These are phyloP conservation scores for Leptographium radiaticola DNA, from an alignment of 2,329 filamentous ascomycete genomes.

Conservation along the genomic window DNA sequence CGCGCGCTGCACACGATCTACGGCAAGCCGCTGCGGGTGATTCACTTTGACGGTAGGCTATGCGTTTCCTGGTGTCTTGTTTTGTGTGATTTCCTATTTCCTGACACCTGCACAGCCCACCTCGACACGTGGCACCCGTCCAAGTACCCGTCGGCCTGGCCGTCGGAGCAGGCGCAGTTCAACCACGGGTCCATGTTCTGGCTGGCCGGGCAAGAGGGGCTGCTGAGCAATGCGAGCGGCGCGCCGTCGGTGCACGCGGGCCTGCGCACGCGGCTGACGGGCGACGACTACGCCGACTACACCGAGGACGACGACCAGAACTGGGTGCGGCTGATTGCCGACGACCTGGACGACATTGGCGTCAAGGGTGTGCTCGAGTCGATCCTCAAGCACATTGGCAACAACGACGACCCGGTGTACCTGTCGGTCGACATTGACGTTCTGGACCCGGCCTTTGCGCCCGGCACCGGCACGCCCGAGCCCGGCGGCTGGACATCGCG, in stretches of 20 bases:
- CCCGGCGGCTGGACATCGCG: conserved; percentile 84
- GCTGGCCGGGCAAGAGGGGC: conserved; percentile 67
- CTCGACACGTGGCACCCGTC: conserved; percentile 77
- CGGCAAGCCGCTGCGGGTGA: conserved; percentile 49
- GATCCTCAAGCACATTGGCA: conserved; percentile 61
- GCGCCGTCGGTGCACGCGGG: conserved; percentile 71
- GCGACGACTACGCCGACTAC: conserved; percentile 52
- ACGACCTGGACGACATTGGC: conserved; percentile 79
- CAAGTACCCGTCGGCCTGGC: conserved; percentile 69
- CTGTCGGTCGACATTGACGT: conserved; percentile 23
- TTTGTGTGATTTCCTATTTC: conserved; percentile 15
- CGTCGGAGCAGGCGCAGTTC: conserved; percentile 56
- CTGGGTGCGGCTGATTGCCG: conserved; percentile 67
- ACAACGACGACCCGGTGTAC: conserved; percentile 57
- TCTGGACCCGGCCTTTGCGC: conserved; percentile 23
- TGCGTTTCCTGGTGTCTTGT: not conserved
- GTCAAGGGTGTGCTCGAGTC: conserved; percentile 55
- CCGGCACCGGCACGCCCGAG: conserved; percentile 68
- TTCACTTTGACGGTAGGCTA: conserved; percentile 53
- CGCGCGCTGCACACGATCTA: conserved; percentile 51
- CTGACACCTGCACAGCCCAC: conserved; percentile 30
- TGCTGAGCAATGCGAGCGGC: conserved; percentile 56
- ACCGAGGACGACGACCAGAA: conserved; percentile 62
- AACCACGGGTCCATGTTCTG: conserved; percentile 90
- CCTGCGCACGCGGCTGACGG: conserved; percentile 62